Evolutionary conservation across 1,284 basidiomycete genomes (phyloP).

Genomic region (Melampsora abietis-canadensis): DNA sequence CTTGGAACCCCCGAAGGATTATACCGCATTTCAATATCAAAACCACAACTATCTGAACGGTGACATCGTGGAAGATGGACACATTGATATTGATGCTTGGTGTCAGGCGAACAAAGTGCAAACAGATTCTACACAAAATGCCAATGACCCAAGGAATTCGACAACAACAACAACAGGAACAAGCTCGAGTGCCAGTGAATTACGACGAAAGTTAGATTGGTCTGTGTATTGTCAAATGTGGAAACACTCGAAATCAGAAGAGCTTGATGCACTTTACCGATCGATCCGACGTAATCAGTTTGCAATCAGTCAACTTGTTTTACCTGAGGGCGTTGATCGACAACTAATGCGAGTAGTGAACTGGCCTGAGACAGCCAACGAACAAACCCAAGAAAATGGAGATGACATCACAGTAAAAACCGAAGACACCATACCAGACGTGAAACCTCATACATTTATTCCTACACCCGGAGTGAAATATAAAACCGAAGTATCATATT

Average conservation of each 20-base stretch:
- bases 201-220: slow-evolving; percentile 40
- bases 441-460: slow-evolving; percentile 18
- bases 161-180: neutral
- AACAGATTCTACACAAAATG: neutral
- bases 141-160: slow-evolving; percentile 1
- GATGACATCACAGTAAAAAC: slow-evolving; percentile 18
- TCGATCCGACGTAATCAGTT: slow-evolving; percentile 38
- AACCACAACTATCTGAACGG: slow-evolving; percentile 42
- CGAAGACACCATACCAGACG: neutral
- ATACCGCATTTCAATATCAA: slow-evolving; percentile 36
- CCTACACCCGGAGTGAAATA: slow-evolving; percentile 38
- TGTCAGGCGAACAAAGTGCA: slow-evolving; percentile 9
- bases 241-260: slow-evolving; percentile 26
- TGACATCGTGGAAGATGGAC: slow-evolving; percentile 14
- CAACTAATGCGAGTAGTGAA: slow-evolving; percentile 30
- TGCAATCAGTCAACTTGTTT: slow-evolving; percentile 38
- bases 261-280: slow-evolving; percentile 34
- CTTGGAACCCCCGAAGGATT: slow-evolving; percentile 34
- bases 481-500: slow-evolving; percentile 34
- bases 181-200: slow-evolving; percentile 2
- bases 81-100: slow-evolving; percentile 30
- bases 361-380: slow-evolving; percentile 31
- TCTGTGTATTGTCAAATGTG: slow-evolving; percentile 32
- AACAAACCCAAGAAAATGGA: slow-evolving; percentile 2
- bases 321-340: slow-evolving; percentile 38